Evolutionary conservation across 441 rosid genomes (phyloP), one percentile per base, ranked within the genome.

Genomic region (Jatropha podagrica): DNA sequence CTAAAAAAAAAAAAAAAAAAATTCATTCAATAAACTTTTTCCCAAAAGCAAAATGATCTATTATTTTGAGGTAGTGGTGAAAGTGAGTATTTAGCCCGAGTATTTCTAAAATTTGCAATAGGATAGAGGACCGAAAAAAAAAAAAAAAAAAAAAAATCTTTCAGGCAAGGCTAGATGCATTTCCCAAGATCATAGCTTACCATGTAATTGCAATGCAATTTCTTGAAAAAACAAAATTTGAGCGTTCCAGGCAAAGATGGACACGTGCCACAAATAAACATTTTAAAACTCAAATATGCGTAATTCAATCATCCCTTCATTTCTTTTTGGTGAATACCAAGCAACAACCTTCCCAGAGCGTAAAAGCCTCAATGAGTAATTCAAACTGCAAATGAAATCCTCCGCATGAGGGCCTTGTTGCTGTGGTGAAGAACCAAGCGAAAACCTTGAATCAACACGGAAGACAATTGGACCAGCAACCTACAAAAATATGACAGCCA

Each of bases 281-380:
- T 12, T 1, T 81, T 81, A 92, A 79, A 92, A 91, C 86, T 94
- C 97, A 37, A 79, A 90, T 65, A 92, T 37, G 66, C 92, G 87
- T 65, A 92, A 77, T 83, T 94, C 98, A 20, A 92, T n/a, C 96
- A 92, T 94, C 65, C 96, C 93, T 82, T 94, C 98, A 74, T 88
- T 90, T 74, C 96, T 83, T 77, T 85, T 94, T 4, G 95, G 92
- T 60, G 97, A 94, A 80, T 91, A 92, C 97, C 98, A 90, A 67
- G 98, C 94, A 59, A 88, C 97, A 23, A 92, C 83, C 71, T 90
- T 94, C 40, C 97, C 97, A 5, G 95, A 91, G 15, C 75, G 83
- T 13, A 94, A 82, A 54, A 86, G 89, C 90, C 88, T 85, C 80
- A 91, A 75, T 0, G 93, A 91, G 83, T 90, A 90, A 77, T 81